Evolutionary conservation across 306 rosid species (phyloP).

Genomic region (Carpinus viminea): DNA sequence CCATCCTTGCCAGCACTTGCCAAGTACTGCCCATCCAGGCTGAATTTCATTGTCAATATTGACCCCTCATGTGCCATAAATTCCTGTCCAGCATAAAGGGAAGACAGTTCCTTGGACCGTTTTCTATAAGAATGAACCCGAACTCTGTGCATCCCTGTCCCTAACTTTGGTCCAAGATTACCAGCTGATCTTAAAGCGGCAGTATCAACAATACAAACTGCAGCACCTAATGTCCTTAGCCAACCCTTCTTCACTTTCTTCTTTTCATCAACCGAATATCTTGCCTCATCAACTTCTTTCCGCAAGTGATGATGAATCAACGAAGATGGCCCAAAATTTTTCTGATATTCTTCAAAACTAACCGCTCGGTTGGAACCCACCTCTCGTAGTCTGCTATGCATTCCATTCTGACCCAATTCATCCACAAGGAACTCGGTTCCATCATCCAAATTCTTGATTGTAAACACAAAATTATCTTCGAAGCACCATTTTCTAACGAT

Average conservation of each 20-base stretch:
- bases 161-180: slow-evolving; percentile 26
- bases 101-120: slow-evolving; percentile 67
- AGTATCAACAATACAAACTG: slow-evolving; percentile 50
- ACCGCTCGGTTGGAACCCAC: slow-evolving; percentile 46
- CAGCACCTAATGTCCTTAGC: slow-evolving; percentile 56
- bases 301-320: slow-evolving; percentile 46
- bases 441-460: slow-evolving; percentile 52
- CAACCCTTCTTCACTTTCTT: slow-evolving; percentile 59
- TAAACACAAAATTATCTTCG: slow-evolving; percentile 37
- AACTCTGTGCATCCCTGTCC: slow-evolving; percentile 49
- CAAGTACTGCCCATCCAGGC: slow-evolving; percentile 71
- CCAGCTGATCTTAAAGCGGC: slow-evolving; percentile 32
- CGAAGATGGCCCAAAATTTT: slow-evolving; percentile 44
- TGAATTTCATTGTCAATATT: slow-evolving; percentile 81
- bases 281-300: slow-evolving; percentile 45
- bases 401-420: slow-evolving; percentile 48
- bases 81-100: slow-evolving; percentile 68
- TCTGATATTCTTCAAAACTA: slow-evolving; percentile 47
- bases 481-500: slow-evolving; percentile 31
- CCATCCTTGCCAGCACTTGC: slow-evolving; percentile 92
- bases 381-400: slow-evolving; percentile 39
- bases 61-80: slow-evolving; percentile 75
- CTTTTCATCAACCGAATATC: slow-evolving; percentile 25
- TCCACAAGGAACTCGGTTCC: slow-evolving; percentile 52
- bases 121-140: slow-evolving; percentile 59